Base-by-base conservation (phyloP, 345 rosid genomes). In the Cardiospermum halicacabum region DNA sequence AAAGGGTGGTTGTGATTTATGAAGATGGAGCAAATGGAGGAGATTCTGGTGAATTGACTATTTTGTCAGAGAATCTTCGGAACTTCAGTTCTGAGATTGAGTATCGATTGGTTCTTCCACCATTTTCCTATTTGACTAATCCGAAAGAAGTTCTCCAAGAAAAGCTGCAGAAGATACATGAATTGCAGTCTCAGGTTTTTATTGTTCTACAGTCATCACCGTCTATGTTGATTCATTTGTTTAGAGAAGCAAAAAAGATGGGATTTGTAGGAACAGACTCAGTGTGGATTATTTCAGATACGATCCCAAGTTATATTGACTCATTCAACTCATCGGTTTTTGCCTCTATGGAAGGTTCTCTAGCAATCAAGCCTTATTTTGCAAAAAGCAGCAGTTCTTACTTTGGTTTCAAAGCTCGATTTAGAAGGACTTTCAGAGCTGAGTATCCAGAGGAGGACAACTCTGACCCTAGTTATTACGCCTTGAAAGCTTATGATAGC, bases 141-240 rank as follows among this genome's bases (percentile, higher is more conserved):
- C 75, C 75, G 0, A 49, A 71, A 26, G 21, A 28, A 19, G 43
- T 43, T 28, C 56, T 85, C 0, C 58, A 28, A 57, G 68, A 76
- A 25, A 80, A 69, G 48, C 70, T 85, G 22, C 24, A 12, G 37
- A 71, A 72, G 66, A 19, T 74, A 13, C 22, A 28, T 1, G 31
- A 32, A 2, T 40, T 43, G 2, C 60, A 69, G 31, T 78, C 85
- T n/a, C 70, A 82, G 50, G 74, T 80, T 68, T 81, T 83, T 22
- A 57, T 83, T 15, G 66, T 86, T 53, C 88, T 83, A 56, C 81
- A 56, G 0, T 53, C 78, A 27, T 83, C 88, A 24, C 55, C 69
- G 24, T 57, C 76, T 7, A 70, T 62, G 80, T 58, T 69, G 2
- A 67, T 67, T 25, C 68, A 68, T 40, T 21, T 81, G 62, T 78